Evolutionary conservation across 129 eudicot species (phyloP).

Genomic region (Tanacetum coccineum): DNA sequence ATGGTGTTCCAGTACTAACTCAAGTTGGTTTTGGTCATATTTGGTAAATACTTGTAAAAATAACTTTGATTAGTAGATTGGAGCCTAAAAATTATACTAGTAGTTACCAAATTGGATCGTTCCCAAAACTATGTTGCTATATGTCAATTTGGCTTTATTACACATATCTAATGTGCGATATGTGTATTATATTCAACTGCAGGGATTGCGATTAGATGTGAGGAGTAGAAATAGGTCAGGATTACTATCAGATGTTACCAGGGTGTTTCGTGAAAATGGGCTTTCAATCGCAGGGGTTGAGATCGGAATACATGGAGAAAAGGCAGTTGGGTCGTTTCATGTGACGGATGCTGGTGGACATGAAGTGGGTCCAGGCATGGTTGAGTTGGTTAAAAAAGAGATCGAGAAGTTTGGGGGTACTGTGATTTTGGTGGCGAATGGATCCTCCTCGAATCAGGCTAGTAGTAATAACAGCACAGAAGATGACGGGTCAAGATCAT

Average conservation of each 20-base stretch:
- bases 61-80: too few species aligned
- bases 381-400: conserved; percentile 51
- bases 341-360: conserved; percentile 55
- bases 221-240: conserved; percentile 61
- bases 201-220: conserved; percentile 81
- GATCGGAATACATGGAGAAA: conserved; percentile 55
- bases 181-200: background rate
- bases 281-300: conserved; percentile 69
- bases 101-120: too few species aligned
- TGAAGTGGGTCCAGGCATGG: conserved; percentile 35
- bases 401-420: conserved; percentile 38
- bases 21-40: too few species aligned
- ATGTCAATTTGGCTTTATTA: background rate
- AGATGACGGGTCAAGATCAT: conserved; percentile 33
- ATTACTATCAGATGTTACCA: conserved; percentile 75
- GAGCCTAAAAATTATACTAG: too few species aligned
- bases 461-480: conserved; percentile 25
- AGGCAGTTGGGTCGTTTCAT: conserved; percentile 73
- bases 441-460: conserved; percentile 16
- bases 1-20: too few species aligned
- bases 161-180: background rate
- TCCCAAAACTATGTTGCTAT: too few species aligned
- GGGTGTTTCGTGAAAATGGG: conserved; percentile 80
- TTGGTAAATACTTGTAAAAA: too few species aligned
- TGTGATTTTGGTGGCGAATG: conserved; percentile 29